A percentile compares a stretch with the other conserved stretches of the same genome.
Evolutionary conservation across 768 basidiomycete genomes (phyloP).

Genomic region (Mycena epipterygia): DNA sequence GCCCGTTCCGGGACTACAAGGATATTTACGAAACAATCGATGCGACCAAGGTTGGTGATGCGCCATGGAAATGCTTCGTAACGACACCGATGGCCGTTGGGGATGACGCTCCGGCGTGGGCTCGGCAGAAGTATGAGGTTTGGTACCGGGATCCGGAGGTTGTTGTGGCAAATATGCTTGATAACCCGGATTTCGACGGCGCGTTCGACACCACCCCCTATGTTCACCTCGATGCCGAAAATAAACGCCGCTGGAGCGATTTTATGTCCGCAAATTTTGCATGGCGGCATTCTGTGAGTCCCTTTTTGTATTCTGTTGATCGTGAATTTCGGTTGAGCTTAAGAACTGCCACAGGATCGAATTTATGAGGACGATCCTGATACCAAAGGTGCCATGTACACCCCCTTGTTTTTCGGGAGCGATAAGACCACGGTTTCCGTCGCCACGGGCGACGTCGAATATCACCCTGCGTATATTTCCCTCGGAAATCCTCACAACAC

Average conservation of each 20-base stretch:
- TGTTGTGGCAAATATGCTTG: constrained; percentile 44
- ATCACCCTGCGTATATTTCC: constrained; percentile 35
- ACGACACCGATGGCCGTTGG: no score
- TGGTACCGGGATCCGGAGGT: constrained; percentile 15
- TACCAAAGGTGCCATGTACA: no score
- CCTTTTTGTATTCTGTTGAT: no score
- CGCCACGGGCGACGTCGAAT: constrained; percentile 35
- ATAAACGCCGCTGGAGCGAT: constrained; percentile 42
- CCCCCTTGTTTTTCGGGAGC: no score
- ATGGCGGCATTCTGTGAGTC: constrained; percentile 53
- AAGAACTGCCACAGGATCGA: no score
- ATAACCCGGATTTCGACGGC: constrained; percentile 48
- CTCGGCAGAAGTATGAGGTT: constrained; percentile 13
- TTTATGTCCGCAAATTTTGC: constrained; percentile 56
- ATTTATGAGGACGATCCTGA: no score
- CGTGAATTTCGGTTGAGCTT: no score
- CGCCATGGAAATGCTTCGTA: no score
- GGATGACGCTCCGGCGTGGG: constrained; percentile 14
- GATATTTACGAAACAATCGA: constrained; percentile 6
- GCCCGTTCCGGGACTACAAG: constrained; percentile 35
- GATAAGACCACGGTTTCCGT: constrained; percentile 41
- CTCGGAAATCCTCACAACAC: constrained; percentile 33
- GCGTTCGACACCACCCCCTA: constrained; percentile 50
- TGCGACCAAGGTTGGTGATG: no score
- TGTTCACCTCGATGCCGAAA: constrained; percentile 39